These are phyloP conservation scores for Hortiboletus flavorubellus DNA, from an alignment of 768 basidiomycete genomes.

Conservation along the genomic window DNA sequence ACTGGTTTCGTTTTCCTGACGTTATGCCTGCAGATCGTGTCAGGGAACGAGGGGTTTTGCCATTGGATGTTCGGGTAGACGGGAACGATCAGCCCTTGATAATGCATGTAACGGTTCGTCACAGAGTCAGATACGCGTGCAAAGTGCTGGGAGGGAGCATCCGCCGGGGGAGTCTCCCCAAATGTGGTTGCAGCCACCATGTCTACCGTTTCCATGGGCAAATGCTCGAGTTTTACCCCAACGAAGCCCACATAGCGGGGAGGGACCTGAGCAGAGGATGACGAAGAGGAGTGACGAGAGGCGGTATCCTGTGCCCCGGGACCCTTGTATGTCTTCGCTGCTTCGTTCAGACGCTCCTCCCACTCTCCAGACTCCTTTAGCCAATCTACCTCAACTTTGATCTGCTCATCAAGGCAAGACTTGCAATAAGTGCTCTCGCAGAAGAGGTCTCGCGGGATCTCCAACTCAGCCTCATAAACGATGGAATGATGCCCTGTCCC, in stretches of 20 bases:
- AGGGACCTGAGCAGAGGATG: background rate
- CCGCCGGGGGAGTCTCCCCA: background rate
- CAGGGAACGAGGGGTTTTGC: conserved; percentile 14
- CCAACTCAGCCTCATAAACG: conserved; percentile 48
- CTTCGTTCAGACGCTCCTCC: conserved; percentile 1
- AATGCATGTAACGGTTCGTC: background rate
- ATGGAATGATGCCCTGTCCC: conserved; percentile 51
- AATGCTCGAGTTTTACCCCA: background rate
- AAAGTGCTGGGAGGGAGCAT: background rate
- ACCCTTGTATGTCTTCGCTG: background rate
- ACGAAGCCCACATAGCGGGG: conserved; percentile 10
- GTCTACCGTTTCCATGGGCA: background rate
- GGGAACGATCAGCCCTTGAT: background rate
- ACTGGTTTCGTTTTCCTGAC: background rate
- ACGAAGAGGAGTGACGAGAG: background rate
- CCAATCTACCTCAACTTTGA: conserved; percentile 14
- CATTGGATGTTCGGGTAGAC: conserved; percentile 17
- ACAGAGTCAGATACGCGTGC: background rate
- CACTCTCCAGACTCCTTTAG: conserved; percentile 16
- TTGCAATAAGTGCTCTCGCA: conserved; percentile 36
- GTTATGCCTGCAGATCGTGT: conserved; percentile 14
- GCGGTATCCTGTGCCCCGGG: background rate
- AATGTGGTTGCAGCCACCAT: background rate
- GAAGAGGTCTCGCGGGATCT: conserved; percentile 43
- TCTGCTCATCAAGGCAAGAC: conserved; percentile 36